Evolutionary conservation across 345 rosid genomes (phyloP).

Genomic region (Pistacia atlantica): DNA sequence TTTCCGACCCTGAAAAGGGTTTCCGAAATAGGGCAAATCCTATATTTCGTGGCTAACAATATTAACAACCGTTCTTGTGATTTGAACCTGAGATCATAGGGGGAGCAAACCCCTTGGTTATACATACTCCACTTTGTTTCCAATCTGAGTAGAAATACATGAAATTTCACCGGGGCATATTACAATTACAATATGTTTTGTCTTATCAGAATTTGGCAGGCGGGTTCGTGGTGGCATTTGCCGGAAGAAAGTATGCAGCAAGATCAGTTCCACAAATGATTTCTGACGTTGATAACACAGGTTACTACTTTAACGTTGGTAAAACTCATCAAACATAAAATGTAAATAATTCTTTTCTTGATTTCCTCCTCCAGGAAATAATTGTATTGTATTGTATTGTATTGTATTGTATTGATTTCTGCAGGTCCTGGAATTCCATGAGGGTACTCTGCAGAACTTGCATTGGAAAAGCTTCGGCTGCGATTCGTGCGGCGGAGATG

Average conservation of each 20-base stretch:
- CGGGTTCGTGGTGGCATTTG: constrained; percentile 90
- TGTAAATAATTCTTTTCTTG: too few species aligned
- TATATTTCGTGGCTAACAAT: too few species aligned
- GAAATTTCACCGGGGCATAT: too few species aligned
- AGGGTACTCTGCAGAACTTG: constrained; percentile 75
- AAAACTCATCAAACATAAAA: neutral
- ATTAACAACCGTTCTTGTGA: too few species aligned
- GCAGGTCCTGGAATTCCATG: constrained; percentile 82
- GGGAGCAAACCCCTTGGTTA: too few species aligned
- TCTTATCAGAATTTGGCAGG: constrained; percentile 50
- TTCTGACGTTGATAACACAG: constrained; percentile 59
- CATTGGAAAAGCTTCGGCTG: constrained; percentile 88
- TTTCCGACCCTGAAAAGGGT: too few species aligned
- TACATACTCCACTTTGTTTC: neutral
- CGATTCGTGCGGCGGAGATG: constrained; percentile 44
- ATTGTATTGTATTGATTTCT: neutral
- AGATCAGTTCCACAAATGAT: constrained; percentile 75
- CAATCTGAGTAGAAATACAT: neutral
- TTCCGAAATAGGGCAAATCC: too few species aligned
- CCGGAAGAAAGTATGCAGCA: constrained; percentile 92
- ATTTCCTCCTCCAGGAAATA: too few species aligned
- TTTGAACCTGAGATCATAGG: too few species aligned
- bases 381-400: neutral
- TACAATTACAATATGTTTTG: too few species aligned
- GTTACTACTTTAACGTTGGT: constrained; percentile 91